phyloP scores from a whole-genome alignment of 106 monocot genomes.

The Ottelia alismoides region DNA sequence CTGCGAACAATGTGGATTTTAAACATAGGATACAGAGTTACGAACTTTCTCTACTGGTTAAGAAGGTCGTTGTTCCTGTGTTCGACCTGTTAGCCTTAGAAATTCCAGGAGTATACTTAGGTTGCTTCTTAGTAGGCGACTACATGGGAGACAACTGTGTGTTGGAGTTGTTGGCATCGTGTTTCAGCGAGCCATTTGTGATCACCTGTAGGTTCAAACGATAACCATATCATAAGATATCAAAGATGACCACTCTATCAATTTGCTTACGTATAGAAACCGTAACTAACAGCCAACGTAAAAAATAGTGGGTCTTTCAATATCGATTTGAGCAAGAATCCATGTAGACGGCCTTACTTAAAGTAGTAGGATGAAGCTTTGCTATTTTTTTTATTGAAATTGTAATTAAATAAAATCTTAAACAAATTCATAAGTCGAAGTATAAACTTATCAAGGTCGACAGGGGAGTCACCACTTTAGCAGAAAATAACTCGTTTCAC shows the following conservation, averaged over 20 bases:
- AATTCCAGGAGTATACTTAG: slow-evolving; percentile 84
- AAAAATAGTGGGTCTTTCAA: too few relatives aligned
- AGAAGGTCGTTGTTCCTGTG: slow-evolving; percentile 31
- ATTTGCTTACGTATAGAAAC: too few relatives aligned
- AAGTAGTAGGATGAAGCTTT: too few relatives aligned
- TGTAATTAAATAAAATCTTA: too few relatives aligned
- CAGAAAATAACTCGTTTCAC: slow-evolving; percentile 42
- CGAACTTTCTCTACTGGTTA: slow-evolving; percentile 66
- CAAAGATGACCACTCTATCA: too few relatives aligned
- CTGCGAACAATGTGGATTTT: slow-evolving; percentile 13
- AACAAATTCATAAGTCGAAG: too few relatives aligned
- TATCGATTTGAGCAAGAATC: too few relatives aligned
- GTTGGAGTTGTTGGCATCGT: slow-evolving; percentile 49
- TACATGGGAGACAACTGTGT: slow-evolving; percentile 58
- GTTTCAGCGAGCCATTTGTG: slow-evolving; percentile 47
- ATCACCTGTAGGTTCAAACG: too few relatives aligned
- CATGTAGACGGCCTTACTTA: too few relatives aligned
- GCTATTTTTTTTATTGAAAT: too few relatives aligned
- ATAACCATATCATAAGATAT: too few relatives aligned
- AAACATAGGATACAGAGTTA: neutral
- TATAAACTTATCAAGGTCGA: slow-evolving; percentile 29
- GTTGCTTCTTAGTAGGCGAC: slow-evolving; percentile 87
- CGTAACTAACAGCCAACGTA: too few relatives aligned
- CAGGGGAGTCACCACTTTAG: slow-evolving; percentile 24
- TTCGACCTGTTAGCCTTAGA: slow-evolving; percentile 62